Evolutionary conservation across 805 yeast species (phyloP).

Genomic region (Lachancea meyersii): DNA sequence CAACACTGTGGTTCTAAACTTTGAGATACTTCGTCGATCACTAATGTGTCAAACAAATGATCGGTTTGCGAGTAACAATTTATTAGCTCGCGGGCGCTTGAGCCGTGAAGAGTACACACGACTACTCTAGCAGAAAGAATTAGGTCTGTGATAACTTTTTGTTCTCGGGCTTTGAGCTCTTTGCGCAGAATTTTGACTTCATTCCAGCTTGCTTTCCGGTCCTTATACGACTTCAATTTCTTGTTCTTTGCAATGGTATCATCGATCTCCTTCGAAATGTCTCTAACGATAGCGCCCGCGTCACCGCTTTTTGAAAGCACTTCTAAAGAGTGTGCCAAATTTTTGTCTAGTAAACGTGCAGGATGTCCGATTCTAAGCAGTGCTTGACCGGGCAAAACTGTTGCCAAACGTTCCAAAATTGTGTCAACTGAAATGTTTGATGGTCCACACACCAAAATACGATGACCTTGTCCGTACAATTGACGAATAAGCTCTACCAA

Average conservation of each 20-base stretch:
- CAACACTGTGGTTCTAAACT: conserved; percentile 93
- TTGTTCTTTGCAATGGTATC: conserved; percentile 48
- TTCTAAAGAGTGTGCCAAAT: conserved; percentile 70
- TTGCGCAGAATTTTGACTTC: conserved; percentile 63
- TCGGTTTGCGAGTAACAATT: conserved; percentile 38
- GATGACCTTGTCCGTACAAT: conserved; percentile 44
- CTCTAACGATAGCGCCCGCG: conserved; percentile 56
- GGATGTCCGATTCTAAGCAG: conserved; percentile 92
- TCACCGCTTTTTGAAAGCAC: conserved; percentile 54
- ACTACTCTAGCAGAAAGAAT: conserved; percentile 61
- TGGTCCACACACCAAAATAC: conserved; percentile 87
- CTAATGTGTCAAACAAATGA: conserved; percentile 63
- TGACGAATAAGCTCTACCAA: conserved; percentile 77
- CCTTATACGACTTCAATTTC: conserved; percentile 57
- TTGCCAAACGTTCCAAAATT: conserved; percentile 65
- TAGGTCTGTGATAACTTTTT: conserved; percentile 52
- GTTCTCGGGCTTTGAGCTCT: conserved; percentile 65
- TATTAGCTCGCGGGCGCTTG: conserved; percentile 67
- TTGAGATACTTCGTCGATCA: conserved; percentile 94
- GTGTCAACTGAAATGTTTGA: conserved; percentile 92
- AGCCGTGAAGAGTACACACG: conserved; percentile 80
- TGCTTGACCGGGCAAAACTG: conserved; percentile 38
- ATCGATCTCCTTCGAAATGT: conserved; percentile 66
- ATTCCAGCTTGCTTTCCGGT: conserved; percentile 58
- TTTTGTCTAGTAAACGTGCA: conserved; percentile 63